Conservation (phyloP, 768 basidiomycete species). For the Leucocoprinus leucothites region DNA sequence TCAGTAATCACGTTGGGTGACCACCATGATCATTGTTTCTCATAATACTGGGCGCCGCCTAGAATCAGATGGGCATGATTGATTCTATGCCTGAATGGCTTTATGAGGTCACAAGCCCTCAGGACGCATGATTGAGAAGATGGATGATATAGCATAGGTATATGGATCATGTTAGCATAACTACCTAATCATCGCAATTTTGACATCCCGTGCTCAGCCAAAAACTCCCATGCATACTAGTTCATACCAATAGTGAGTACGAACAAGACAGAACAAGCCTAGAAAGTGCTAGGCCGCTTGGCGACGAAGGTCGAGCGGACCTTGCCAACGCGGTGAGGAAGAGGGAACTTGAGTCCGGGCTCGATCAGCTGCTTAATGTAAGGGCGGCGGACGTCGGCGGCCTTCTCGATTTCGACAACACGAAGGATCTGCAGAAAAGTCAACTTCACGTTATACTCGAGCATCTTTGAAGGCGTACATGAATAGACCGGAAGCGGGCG, state of each 20-base stretch:
- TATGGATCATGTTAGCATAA: neutral
- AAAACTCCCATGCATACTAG: neutral
- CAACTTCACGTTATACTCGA: neutral
- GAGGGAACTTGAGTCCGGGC: constrained; percentile 94
- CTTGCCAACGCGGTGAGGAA: constrained; percentile 86
- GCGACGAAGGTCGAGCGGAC: constrained; percentile 79
- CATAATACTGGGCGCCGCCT: no score
- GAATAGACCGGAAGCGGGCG: constrained; percentile 98
- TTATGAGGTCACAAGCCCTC: no score
- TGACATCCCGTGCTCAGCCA: neutral
- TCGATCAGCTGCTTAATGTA: constrained; percentile 96
- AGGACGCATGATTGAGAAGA: no score
- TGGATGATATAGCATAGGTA: neutral
- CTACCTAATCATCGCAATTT: constrained; percentile 5
- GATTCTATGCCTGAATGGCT: no score
- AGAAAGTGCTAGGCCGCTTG: constrained; percentile 73
- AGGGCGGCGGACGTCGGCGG: constrained; percentile 87
- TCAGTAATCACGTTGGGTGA: no score
- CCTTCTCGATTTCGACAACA: constrained; percentile 93
- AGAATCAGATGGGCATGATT: no score
- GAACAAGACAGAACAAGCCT: constrained; percentile 16
- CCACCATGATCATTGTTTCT: no score
- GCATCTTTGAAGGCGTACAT: constrained; percentile 48
- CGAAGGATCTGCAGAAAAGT: constrained; percentile 75
- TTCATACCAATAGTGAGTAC: neutral